Conservation (phyloP, 2,329 filamentous ascomycete species). For the Neophaeococcomyces mojaviensis region DNA sequence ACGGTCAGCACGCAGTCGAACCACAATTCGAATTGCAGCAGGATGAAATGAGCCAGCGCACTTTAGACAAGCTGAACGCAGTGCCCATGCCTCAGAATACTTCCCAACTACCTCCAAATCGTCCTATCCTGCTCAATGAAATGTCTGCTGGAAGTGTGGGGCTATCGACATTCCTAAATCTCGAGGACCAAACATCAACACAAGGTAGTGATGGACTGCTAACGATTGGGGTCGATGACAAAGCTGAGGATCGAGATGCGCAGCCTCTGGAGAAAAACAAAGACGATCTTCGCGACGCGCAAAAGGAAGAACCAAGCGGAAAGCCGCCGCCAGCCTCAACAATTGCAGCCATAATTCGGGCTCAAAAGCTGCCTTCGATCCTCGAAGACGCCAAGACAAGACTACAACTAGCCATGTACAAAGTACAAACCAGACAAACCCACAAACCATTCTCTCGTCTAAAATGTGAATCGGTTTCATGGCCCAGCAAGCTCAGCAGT, state of each 20-base stretch:
- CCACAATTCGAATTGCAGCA: constrained; percentile 19
- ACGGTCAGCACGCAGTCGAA: constrained; percentile 19
- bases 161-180: constrained; percentile 23
- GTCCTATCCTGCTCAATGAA: constrained; percentile 14
- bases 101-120: constrained; percentile 14
- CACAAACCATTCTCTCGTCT: constrained; percentile 20
- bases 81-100: constrained; percentile 13
- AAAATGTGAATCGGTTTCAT: constrained; percentile 9
- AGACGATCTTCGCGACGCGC: constrained; percentile 18
- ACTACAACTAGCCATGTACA: constrained; percentile 23
- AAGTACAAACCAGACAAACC: constrained; percentile 23
- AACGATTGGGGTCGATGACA: constrained; percentile 24
- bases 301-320: constrained; percentile 14
- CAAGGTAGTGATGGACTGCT: constrained; percentile 15
- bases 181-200: constrained; percentile 17
- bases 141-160: constrained; percentile 20
- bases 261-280: constrained; percentile 29
- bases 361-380: too few species aligned
- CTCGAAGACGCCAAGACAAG: constrained; percentile 19
- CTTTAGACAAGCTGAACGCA: constrained; percentile 20
- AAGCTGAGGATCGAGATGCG: constrained; percentile 31
- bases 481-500: constrained; percentile 9
- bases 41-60: constrained; percentile 22
- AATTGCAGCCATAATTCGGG: too few species aligned
- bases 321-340: constrained; percentile 6